These are phyloP conservation scores for Backusella luteola DNA, from an alignment of 192 early-diverging fungal species.

Conservation along the genomic window DNA sequence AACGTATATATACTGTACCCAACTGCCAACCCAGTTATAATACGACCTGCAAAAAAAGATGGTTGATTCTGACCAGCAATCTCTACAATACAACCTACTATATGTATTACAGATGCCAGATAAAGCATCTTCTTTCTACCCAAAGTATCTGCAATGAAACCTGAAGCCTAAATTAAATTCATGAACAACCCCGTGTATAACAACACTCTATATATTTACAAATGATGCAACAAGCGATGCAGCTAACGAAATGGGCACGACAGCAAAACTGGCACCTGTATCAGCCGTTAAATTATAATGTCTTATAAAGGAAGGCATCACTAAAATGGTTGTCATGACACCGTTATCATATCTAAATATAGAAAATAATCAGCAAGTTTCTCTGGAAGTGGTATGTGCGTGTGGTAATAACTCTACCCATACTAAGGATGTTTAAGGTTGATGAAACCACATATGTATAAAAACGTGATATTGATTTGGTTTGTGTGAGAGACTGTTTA, in stretches of 20 bases:
- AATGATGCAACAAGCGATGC: not conserved
- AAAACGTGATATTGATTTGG: not conserved
- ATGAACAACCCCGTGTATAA: conserved; percentile 37
- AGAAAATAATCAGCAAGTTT: not conserved
- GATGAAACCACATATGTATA: not conserved
- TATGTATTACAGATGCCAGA: conserved; percentile 45
- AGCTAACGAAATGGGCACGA: conserved; percentile 6
- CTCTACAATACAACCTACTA: conserved; percentile 48
- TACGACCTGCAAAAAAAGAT: conserved; percentile 48
- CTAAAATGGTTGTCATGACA: conserved; percentile 19
- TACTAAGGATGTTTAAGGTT: not conserved
- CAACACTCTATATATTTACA: not conserved
- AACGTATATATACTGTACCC: conserved; percentile 38
- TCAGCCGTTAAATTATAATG: not conserved
- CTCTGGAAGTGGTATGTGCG: not conserved
- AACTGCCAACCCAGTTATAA: conserved; percentile 46
- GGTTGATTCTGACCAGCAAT: conserved; percentile 37
- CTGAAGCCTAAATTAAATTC: conserved; percentile 54
- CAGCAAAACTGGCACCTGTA: not conserved
- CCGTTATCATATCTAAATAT: conserved; percentile 15
- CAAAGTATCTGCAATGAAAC: conserved; percentile 50
- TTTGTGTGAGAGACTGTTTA: not conserved
- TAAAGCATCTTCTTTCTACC: conserved; percentile 48
- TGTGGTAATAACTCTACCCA: not conserved
- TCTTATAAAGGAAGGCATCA: conserved; percentile 17